Evolutionary conservation across 805 yeast species (phyloP).

Genomic region (Vanderwaltozyma verrucispora): DNA sequence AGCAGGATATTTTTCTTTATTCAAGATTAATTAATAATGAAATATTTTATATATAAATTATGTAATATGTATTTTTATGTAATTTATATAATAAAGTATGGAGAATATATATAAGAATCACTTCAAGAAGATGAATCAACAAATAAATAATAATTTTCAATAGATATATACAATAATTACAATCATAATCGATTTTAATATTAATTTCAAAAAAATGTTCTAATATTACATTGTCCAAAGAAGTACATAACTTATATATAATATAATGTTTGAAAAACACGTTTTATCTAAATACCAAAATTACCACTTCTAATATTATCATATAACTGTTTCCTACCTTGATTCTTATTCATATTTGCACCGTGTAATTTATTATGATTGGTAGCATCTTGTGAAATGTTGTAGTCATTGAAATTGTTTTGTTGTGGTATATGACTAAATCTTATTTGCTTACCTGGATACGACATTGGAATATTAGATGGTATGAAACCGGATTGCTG

Average conservation of each 20-base stretch:
- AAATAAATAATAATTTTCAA: too few relatives aligned
- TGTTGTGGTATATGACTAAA: background rate
- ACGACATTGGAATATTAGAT: background rate
- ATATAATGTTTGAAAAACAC: background rate
- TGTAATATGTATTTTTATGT: too few relatives aligned
- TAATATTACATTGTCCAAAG: too few relatives aligned
- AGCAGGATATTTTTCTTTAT: too few relatives aligned
- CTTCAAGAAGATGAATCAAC: too few relatives aligned
- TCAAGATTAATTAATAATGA: too few relatives aligned
- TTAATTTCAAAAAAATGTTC: too few relatives aligned
- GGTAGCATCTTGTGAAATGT: background rate
- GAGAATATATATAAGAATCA: too few relatives aligned
- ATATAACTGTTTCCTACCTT: constrained; percentile 48
- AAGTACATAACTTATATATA: background rate
- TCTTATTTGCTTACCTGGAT: background rate
- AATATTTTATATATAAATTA: too few relatives aligned
- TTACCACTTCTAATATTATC: constrained; percentile 55
- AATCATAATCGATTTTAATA: too few relatives aligned
- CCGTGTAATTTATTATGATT: constrained; percentile 39
- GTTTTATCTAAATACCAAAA: constrained; percentile 46
- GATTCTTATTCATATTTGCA: constrained; percentile 26
- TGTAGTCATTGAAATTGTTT: background rate
- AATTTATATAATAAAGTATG: too few relatives aligned
- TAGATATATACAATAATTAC: too few relatives aligned
- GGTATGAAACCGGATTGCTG: constrained; percentile 6